Percentiles rank a stretch among this genome's conserved stretches.
Evolutionary conservation across 805 yeast genomes (phyloP).

Genomic region (Saccharomyces mikatae): DNA sequence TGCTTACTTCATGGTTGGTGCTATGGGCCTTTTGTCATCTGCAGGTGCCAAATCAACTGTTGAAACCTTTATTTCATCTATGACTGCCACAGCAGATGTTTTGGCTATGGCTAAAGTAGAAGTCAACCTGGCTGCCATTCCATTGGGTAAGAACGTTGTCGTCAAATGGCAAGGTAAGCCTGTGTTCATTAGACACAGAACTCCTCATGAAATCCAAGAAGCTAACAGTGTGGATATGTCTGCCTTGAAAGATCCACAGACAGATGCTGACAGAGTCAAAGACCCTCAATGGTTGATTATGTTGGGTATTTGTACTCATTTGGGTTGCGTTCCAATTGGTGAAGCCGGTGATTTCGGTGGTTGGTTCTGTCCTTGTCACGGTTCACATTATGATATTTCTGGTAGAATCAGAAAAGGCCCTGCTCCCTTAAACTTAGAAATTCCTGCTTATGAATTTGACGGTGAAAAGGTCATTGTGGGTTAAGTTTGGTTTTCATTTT

Average conservation of each 20-base stretch:
- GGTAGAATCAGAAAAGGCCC: constrained; percentile 99
- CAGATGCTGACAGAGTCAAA: constrained; percentile 86
- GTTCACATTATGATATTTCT: constrained; percentile 98
- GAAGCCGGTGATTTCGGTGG: constrained; percentile 99
- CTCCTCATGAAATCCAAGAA: constrained; percentile 84
- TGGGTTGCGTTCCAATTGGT: constrained; percentile 99
- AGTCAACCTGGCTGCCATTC: constrained; percentile 86
- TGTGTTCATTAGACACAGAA: constrained; percentile 98
- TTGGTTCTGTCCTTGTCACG: constrained; percentile 99
- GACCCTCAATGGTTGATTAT: constrained; percentile 97
- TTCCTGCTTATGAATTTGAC: constrained; percentile 82
- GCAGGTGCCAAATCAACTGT: constrained; percentile 96
- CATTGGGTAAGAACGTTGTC: constrained; percentile 95
- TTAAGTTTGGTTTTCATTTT: constrained; percentile 34
- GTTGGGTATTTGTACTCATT: constrained; percentile 99
- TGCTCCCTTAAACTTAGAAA: constrained; percentile 97
- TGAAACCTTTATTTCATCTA: constrained; percentile 80
- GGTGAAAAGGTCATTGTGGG: constrained; percentile 85
- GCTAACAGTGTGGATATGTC: constrained; percentile 78
- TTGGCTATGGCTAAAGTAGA: constrained; percentile 99
- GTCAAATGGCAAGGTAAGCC: constrained; percentile 99
- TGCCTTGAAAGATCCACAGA: constrained; percentile 86
- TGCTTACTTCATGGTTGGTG: constrained; percentile 96
- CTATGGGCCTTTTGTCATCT: constrained; percentile 81
- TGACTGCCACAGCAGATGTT: constrained; percentile 98